phyloP scores from a whole-genome alignment of 2,329 filamentous ascomycete species.

The Colletotrichum incanum region DNA sequence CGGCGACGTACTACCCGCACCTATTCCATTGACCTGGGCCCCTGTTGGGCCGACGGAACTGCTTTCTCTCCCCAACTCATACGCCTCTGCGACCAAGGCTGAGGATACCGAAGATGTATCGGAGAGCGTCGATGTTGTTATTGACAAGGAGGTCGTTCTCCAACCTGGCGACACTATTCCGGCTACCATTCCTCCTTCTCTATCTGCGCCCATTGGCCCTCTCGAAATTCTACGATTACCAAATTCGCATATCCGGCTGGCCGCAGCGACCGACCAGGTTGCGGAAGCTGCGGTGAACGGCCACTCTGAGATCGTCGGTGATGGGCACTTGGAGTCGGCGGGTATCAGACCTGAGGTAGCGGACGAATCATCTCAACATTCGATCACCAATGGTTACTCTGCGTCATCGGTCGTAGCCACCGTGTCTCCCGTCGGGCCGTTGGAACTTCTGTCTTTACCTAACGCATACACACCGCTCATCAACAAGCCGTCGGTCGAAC shows the following conservation, averaged over 20 bases:
- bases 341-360: too few relatives aligned
- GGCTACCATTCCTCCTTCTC: neutral
- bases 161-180: neutral
- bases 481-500: neutral
- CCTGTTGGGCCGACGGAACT: slow-evolving; percentile 62
- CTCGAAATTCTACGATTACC: slow-evolving; percentile 67
- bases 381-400: neutral
- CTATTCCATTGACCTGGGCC: slow-evolving; percentile 21
- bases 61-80: slow-evolving; percentile 70
- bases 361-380: neutral
- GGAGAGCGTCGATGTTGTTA: neutral
- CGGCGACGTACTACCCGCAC: neutral
- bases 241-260: slow-evolving; percentile 59
- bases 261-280: neutral
- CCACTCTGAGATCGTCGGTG: neutral
- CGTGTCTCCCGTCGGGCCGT: slow-evolving; percentile 56
- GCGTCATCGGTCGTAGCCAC: too few relatives aligned
- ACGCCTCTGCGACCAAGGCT: neutral
- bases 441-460: slow-evolving; percentile 67
- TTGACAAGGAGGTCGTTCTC: neutral
- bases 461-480: slow-evolving; percentile 58
- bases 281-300: neutral
- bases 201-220: slow-evolving; percentile 56
- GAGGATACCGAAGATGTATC: neutral
- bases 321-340: neutral